Percentiles rank a stretch among this genome's conserved stretches.
These are phyloP conservation scores for Rhodomyrtus psidioides DNA, from an alignment of 441 rosid genomes.

Conservation along the genomic window DNA sequence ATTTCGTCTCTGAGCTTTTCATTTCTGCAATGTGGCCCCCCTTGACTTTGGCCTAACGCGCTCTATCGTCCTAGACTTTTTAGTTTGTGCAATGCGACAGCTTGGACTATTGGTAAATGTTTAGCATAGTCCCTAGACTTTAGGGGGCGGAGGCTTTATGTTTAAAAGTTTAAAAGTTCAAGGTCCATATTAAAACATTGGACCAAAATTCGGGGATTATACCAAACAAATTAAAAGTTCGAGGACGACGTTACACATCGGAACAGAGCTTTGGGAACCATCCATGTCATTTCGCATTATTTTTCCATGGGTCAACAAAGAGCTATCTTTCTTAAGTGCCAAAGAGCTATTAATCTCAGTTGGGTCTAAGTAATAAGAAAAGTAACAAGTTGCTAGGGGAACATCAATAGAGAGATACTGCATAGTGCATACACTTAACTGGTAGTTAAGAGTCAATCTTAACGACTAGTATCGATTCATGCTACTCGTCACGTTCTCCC, in stretches of 20 bases:
- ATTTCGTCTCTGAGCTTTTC: neutral
- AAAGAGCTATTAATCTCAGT: neutral
- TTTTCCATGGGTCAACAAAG: neutral
- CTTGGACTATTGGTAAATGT: neutral
- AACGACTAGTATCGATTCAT: neutral
- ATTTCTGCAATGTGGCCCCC: neutral
- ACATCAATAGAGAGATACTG: neutral
- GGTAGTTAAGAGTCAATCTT: neutral
- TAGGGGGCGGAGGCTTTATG: neutral
- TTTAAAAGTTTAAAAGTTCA: neutral
- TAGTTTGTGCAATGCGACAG: neutral
- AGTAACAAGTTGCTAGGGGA: neutral
- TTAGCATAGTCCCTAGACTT: neutral
- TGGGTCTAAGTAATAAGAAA: neutral
- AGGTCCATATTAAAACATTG: rapidly evolving
- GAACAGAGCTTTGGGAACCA: rapidly evolving
- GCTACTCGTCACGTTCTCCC: neutral
- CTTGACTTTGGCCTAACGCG: too few relatives aligned
- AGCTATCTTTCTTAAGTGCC: neutral
- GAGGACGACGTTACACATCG: rapidly evolving
- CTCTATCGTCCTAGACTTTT: neutral
- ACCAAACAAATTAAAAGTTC: neutral
- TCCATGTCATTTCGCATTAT: rapidly evolving
- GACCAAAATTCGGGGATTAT: rapidly evolving
- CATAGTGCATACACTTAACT: neutral